Base-by-base conservation (phyloP, 176 grass and related monocot genomes). In the Oryza coarctata region DNA sequence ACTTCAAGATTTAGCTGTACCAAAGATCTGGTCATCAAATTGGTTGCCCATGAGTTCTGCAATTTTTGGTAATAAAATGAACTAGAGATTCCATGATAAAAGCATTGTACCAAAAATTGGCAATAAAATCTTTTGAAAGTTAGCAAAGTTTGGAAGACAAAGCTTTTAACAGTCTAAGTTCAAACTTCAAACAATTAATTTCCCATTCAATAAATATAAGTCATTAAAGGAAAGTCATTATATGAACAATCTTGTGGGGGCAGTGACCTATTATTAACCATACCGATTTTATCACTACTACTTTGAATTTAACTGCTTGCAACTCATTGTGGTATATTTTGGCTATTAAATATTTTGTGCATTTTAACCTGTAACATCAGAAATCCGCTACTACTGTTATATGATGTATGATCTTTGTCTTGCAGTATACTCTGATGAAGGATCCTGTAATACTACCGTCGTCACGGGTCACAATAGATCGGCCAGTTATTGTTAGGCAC, bases 381-480 rank as follows among this genome's bases (percentile, higher is more conserved):
- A 39, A 75, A 86, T 81, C 43, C 76, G 38, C 31, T 71, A 41
- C 65, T 57, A 52, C 1, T 63, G 39, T 11, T 55, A 28, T 36
- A 65, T 43, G n/a, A 80, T 34, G 6, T 81, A 0, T 18, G 9
- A 7, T 44, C 50, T 52, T 79, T 31, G 20, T 88, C 65, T 58
- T 65, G 63, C 85, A 99, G 96, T 99, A 82, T 86, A 95, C 93
- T 60, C 85, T 99, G 65, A 95, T 98, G 93, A 91, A 91, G 76
- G 96, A 99, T 90, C 96, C 96, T 80, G 96, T 99, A 35, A 99
- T 91, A 70, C 84, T 99, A 58, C 96, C 96, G 17, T 95, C 93
- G 35, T 99, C 96, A 2, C 91, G 76, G 44, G 82, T 99, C 75
- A 84, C 89, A 69, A 20, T 99, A 63, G 96, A 99, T 47, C 93